phyloP scores from a whole-genome alignment of 768 basidiomycete genomes.

The Chalciporus sphaerocephalus region DNA sequence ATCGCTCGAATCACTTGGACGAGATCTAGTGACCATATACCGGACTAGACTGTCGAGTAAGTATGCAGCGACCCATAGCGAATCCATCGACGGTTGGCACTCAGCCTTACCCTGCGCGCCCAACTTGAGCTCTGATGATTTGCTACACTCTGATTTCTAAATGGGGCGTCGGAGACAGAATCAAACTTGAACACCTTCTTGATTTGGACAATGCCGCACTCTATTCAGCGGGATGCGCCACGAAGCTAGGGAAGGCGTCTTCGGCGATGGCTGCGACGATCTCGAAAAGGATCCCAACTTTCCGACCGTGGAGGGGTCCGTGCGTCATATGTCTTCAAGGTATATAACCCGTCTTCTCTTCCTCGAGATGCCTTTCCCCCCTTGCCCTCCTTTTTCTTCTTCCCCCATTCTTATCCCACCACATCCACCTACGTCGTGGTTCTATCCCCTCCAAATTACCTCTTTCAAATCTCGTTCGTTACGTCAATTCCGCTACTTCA shows the following conservation, averaged over 20 bases:
- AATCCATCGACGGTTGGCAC: too few species aligned
- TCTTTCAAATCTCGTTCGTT: slow-evolving; percentile 16
- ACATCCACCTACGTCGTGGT: slow-evolving; percentile 17
- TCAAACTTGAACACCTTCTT: slow-evolving; percentile 27
- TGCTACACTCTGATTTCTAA: not conserved
- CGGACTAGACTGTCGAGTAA: too few species aligned
- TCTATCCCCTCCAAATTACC: slow-evolving; percentile 7
- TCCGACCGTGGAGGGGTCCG: slow-evolving; percentile 23
- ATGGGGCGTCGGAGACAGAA: slow-evolving; percentile 13
- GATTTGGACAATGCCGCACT: slow-evolving; percentile 19
- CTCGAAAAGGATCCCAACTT: slow-evolving; percentile 14
- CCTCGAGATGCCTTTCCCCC: slow-evolving; percentile 6
- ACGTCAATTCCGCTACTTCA: slow-evolving; percentile 18
- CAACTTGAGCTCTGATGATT: too few species aligned
- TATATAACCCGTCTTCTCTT: slow-evolving; percentile 23
- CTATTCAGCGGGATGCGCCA: slow-evolving; percentile 6
- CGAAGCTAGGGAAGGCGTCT: slow-evolving; percentile 21
- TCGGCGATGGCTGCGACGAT: slow-evolving; percentile 20
- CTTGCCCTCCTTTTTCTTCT: slow-evolving; percentile 8
- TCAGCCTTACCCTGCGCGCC: too few species aligned
- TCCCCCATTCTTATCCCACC: slow-evolving; percentile 8
- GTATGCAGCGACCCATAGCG: too few species aligned
- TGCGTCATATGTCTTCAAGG: slow-evolving; percentile 22
- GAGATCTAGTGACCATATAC: too few species aligned
- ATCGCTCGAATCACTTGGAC: too few species aligned